A percentile compares a stretch with the other conserved stretches of the same genome.
These are phyloP conservation scores for Ceratocystis diversiconidia DNA, from an alignment of 2,329 filamentous ascomycete genomes.

Conservation along the genomic window DNA sequence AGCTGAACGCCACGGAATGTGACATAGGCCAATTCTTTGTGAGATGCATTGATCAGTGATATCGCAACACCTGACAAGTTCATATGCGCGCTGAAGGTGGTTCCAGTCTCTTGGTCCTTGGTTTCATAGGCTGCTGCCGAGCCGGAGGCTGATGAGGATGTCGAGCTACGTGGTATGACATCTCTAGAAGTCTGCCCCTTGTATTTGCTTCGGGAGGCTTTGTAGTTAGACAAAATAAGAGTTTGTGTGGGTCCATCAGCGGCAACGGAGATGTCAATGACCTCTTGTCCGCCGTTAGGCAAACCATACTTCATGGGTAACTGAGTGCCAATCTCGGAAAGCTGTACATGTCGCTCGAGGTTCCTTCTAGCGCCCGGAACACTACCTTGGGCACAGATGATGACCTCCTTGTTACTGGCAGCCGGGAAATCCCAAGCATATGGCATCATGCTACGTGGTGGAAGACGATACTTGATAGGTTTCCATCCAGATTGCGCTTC, in stretches of 20 bases:
- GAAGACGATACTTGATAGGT: constrained; percentile 80
- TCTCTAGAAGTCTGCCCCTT: constrained; percentile 4
- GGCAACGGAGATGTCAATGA: constrained; percentile 91
- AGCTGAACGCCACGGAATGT: constrained; percentile 84
- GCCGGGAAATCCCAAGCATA: constrained; percentile 99
- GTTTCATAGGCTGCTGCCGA: constrained; percentile 53
- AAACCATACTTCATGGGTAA: constrained; percentile 81
- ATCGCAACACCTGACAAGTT: constrained; percentile 82
- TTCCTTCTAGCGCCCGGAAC: not conserved
- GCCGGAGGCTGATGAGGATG: constrained; percentile 28
- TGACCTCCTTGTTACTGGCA: constrained; percentile 86
- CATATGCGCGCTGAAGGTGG: constrained; percentile 79
- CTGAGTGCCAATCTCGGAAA: constrained; percentile 91
- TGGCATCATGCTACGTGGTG: constrained; percentile 93
- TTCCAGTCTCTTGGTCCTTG: constrained; percentile 75
- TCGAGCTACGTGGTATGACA: not conserved
- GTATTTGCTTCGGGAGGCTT: constrained; percentile 84
- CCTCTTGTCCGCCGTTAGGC: constrained; percentile 57
- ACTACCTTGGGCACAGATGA: constrained; percentile 56
- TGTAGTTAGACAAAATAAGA: constrained; percentile 86
- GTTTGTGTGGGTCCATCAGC: constrained; percentile 94
- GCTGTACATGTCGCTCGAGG: constrained; percentile 79
- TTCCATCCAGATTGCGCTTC: constrained; percentile 81
- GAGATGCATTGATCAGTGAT: constrained; percentile 80
- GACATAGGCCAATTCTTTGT: constrained; percentile 84